Percentiles rank a stretch among this genome's conserved stretches.
These are phyloP conservation scores for Fusarium sp. DNA, from an alignment of 2,329 filamentous ascomycete species.

Conservation along the genomic window DNA sequence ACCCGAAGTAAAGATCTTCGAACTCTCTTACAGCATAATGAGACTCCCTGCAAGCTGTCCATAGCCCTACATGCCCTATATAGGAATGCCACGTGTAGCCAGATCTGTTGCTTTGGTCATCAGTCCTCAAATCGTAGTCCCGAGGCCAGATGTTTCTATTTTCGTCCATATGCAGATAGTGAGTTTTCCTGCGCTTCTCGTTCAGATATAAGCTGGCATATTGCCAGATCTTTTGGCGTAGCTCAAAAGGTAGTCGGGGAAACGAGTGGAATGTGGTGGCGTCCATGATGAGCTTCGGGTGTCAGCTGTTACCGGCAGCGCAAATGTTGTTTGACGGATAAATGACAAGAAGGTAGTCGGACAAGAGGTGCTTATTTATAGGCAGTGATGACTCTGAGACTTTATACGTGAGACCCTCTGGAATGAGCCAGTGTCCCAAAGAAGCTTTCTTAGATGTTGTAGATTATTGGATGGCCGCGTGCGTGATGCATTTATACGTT, in stretches of 20 bases:
- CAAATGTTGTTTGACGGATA: accelerated
- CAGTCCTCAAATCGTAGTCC: not conserved
- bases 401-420: not conserved
- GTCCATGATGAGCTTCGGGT: not conserved
- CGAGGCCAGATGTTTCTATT: not conserved
- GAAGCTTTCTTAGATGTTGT: not conserved
- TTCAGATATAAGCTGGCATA: accelerated
- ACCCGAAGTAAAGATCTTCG: not conserved
- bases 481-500: not conserved
- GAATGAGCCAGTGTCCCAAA: too few relatives aligned
- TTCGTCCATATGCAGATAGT: not conserved
- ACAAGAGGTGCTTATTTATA: accelerated
- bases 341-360: accelerated
- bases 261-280: not conserved
- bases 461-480: not conserved
- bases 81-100: not conserved
- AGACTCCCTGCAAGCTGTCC: not conserved
- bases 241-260: not conserved
- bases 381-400: accelerated
- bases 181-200: accelerated
- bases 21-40: not conserved
- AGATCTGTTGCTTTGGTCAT: accelerated
- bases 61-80: not conserved
- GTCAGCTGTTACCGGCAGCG: not conserved
- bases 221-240: not conserved